Conservation (phyloP, 768 basidiomycete species). For the Leucocoprinus birnbaumii region DNA sequence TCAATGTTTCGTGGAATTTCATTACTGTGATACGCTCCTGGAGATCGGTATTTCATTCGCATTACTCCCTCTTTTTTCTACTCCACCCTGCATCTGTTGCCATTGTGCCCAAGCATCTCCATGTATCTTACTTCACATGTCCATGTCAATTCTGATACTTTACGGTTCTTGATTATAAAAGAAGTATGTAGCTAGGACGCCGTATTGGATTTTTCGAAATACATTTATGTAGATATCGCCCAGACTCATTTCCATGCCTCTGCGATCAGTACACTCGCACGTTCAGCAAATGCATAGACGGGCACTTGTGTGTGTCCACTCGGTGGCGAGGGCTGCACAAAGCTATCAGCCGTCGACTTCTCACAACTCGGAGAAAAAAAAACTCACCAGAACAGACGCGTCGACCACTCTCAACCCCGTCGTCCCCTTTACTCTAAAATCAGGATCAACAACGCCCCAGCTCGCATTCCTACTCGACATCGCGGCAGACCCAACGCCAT, state of each 20-base stretch:
- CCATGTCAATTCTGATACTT: no score
- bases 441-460: conserved; percentile 34
- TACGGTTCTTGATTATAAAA: no score
- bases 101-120: no score
- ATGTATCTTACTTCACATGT: no score
- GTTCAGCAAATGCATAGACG: conserved; percentile 8
- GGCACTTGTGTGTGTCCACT: conserved; percentile 8
- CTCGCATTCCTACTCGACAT: conserved; percentile 27
- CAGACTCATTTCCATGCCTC: not conserved
- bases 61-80: no score
- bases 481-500: conserved; percentile 29
- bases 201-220: no score
- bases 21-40: not conserved
- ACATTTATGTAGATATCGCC: no score
- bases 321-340: conserved; percentile 4
- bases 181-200: no score
- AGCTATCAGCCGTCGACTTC: not conserved
- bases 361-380: not conserved
- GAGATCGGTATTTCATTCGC: not conserved
- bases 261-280: conserved; percentile 6
- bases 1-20: not conserved
- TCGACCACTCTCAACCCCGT: conserved; percentile 31
- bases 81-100: no score
- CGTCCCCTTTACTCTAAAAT: conserved; percentile 34
- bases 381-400: conserved; percentile 9